phyloP scores from a whole-genome alignment of 331 rosid species.

The Saraca asoca region DNA sequence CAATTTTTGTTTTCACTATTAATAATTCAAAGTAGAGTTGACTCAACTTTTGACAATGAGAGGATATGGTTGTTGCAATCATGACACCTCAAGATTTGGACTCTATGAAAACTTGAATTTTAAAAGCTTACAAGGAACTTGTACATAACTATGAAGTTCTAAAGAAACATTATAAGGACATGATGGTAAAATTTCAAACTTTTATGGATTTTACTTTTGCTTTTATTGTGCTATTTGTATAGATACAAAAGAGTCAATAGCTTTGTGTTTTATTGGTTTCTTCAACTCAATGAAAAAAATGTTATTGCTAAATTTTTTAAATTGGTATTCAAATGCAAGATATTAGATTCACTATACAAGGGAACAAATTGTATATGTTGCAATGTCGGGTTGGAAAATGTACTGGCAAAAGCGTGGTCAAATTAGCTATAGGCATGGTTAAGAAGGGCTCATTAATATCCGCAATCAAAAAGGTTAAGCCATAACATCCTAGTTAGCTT shows the following conservation, averaged over 20 bases:
- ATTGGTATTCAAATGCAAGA: slow-evolving; percentile 51
- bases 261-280: background rate
- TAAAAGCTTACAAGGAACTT: slow-evolving; percentile 87
- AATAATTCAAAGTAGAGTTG: slow-evolving; percentile 28
- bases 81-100: slow-evolving; percentile 89
- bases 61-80: slow-evolving; percentile 96
- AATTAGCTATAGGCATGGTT: slow-evolving; percentile 90
- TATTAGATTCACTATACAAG: slow-evolving; percentile 96
- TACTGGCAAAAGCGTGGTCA: slow-evolving; percentile 85
- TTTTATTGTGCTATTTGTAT: background rate
- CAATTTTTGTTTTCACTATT: slow-evolving; percentile 20
- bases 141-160: slow-evolving; percentile 85
- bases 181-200: slow-evolving; percentile 67
- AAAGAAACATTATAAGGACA: slow-evolving; percentile 88
- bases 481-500: slow-evolving; percentile 89
- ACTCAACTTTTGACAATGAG: slow-evolving; percentile 63
- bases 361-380: slow-evolving; percentile 93
- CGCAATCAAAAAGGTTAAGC: no score
- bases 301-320: slow-evolving; percentile 12
- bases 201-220: background rate
- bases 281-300: slow-evolving; percentile 14
- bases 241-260: background rate
- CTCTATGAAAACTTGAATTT: slow-evolving; percentile 78
- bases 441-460: no score
- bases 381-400: slow-evolving; percentile 94